These are phyloP conservation scores for Cantharellus cinnabarinus DNA, from an alignment of 768 basidiomycete genomes.

Conservation along the genomic window DNA sequence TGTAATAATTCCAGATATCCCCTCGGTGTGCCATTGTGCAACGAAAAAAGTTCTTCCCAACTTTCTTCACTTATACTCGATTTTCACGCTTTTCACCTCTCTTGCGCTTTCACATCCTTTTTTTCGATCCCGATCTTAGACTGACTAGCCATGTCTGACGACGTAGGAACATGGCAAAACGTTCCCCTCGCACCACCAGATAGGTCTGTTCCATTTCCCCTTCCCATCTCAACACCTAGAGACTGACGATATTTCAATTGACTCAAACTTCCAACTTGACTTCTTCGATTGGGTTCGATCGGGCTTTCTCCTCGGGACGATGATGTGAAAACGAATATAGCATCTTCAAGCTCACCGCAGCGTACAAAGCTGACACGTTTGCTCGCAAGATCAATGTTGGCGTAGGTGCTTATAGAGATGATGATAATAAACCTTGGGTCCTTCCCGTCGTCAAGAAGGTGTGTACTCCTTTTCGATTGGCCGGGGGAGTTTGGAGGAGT, in stretches of 20 bases:
- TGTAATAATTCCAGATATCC: too few relatives aligned
- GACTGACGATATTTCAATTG: neutral
- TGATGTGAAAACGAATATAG: slow-evolving; percentile 19
- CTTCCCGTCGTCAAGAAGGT: slow-evolving; percentile 84
- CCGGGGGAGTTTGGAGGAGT: neutral
- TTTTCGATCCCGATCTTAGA: too few relatives aligned
- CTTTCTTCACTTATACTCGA: too few relatives aligned
- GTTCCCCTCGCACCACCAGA: slow-evolving; percentile 76
- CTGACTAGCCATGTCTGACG: too few relatives aligned
- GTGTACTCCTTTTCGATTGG: slow-evolving; percentile 1
- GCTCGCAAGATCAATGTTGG: slow-evolving; percentile 76
- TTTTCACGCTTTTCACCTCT: too few relatives aligned
- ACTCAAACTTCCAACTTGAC: neutral
- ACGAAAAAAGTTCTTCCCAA: too few relatives aligned
- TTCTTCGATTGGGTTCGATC: neutral
- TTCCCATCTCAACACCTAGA: too few relatives aligned
- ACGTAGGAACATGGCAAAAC: slow-evolving; percentile 28
- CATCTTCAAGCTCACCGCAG: slow-evolving; percentile 79
- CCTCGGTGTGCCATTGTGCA: too few relatives aligned
- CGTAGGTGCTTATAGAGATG: slow-evolving; percentile 82
- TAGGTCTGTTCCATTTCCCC: slow-evolving; percentile 27
- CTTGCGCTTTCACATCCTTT: too few relatives aligned
- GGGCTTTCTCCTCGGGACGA: neutral
- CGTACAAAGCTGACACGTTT: slow-evolving; percentile 63
- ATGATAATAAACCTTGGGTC: slow-evolving; percentile 76